These are phyloP conservation scores for Acanthamoeba rhysodes DNA, from an alignment of 208 protist species.

Conservation along the genomic window DNA sequence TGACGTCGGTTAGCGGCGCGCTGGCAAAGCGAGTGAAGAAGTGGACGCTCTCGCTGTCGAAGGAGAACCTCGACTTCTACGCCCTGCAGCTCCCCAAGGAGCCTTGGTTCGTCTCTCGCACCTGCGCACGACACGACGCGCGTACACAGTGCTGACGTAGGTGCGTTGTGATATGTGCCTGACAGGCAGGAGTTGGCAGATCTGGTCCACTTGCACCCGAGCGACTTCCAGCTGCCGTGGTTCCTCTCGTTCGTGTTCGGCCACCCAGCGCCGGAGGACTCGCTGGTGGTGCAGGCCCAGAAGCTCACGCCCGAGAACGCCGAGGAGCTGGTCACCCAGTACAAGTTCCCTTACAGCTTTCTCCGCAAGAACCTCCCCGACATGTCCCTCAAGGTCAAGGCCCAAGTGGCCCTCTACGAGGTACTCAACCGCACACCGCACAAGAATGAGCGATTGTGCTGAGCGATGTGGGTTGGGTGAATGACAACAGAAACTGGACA, in stretches of 20 bases:
- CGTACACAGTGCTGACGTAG: background rate
- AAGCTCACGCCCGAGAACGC: conserved; percentile 51
- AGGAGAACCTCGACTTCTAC: conserved; percentile 67
- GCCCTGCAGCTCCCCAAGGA: conserved; percentile 60
- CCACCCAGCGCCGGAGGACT: conserved; percentile 8
- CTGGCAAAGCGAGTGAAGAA: conserved; percentile 53
- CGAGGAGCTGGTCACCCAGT: conserved; percentile 54
- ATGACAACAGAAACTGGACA: conserved; percentile 38
- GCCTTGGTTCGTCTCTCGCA: conserved; percentile 29
- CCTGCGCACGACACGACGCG: no score
- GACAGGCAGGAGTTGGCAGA: conserved; percentile 66
- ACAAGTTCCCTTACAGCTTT: conserved; percentile 72
- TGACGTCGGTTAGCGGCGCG: conserved; percentile 58
- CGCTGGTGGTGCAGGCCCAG: conserved; percentile 58
- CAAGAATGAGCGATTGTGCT: background rate
- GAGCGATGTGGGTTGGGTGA: background rate
- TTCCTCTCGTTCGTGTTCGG: conserved; percentile 59
- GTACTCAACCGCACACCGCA: background rate
- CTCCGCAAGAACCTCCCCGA: conserved; percentile 69
- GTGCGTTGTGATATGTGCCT: background rate
- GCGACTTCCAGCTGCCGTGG: conserved; percentile 64
- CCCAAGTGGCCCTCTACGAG: conserved; percentile 54
- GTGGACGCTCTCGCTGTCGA: conserved; percentile 7
- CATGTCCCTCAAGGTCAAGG: conserved; percentile 61
- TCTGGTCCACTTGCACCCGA: conserved; percentile 58